These are phyloP conservation scores for Fusarium pseudonygamai DNA, from an alignment of 2,329 filamentous ascomycete species.

Conservation along the genomic window DNA sequence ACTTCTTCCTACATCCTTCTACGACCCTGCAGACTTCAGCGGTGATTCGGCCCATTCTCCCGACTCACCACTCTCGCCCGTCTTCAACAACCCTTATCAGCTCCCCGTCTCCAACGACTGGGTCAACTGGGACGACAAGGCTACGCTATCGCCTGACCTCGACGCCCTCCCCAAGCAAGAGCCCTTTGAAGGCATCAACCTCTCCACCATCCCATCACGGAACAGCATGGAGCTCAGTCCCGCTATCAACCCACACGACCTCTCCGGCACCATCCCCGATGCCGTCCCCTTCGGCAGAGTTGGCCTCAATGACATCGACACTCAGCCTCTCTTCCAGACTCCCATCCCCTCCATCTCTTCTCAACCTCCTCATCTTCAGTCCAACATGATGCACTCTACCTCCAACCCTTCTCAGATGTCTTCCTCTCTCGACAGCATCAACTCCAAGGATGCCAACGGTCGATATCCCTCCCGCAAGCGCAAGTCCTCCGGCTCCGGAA, in stretches of 20 bases:
- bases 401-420: conserved; percentile 36
- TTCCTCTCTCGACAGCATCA: conserved; percentile 11
- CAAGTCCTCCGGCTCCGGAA: conserved; percentile 46
- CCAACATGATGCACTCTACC: conserved; percentile 31
- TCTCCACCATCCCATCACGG: conserved; percentile 40
- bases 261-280: conserved; percentile 39
- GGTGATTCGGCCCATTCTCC: conserved; percentile 43
- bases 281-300: conserved; percentile 42
- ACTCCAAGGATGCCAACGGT: conserved; percentile 32
- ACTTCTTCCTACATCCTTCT: conserved; percentile 38
- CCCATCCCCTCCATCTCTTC: conserved; percentile 42
- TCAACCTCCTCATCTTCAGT: conserved; percentile 37
- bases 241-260: conserved; percentile 43
- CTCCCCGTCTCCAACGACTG: conserved; percentile 43
- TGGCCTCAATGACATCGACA: conserved; percentile 42
- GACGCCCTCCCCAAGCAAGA: conserved; percentile 43
- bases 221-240: conserved; percentile 44
- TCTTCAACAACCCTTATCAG: conserved; percentile 43
- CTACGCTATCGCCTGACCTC: conserved; percentile 41
- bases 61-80: conserved; percentile 42
- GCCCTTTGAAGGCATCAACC: conserved; percentile 42
- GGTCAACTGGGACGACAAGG: conserved; percentile 44
- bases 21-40: conserved; percentile 44
- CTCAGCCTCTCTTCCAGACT: conserved; percentile 43
- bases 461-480: conserved; percentile 46